A percentile compares a stretch with the other conserved stretches of the same genome.
Evolutionary conservation across 2,329 filamentous ascomycete species (phyloP).

Genomic region (Trichoderma breve): DNA sequence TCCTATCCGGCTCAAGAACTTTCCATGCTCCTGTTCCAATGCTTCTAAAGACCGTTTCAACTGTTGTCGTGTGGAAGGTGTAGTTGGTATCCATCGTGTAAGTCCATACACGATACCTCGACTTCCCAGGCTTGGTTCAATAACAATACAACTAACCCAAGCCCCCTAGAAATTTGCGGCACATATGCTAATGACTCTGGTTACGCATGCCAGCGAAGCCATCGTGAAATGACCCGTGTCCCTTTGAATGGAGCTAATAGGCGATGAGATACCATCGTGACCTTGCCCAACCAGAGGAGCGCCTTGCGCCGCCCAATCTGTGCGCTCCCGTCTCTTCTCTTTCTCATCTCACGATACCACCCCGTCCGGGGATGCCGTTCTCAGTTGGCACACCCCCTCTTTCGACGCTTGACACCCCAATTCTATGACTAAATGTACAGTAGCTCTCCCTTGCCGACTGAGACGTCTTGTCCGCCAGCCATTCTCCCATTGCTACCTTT

Average conservation of each 20-base stretch:
- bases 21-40: not conserved
- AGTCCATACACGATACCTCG: not conserved
- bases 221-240: slow-evolving; percentile 20
- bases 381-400: slow-evolving; percentile 9
- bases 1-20: not conserved
- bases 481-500: slow-evolving; percentile 6
- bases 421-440: slow-evolving; percentile 25
- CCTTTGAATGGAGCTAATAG: slow-evolving; percentile 9
- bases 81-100: not conserved
- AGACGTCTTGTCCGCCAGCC: slow-evolving; percentile 25
- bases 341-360: not conserved
- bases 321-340: not conserved
- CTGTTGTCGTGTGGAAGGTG: not conserved
- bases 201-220: slow-evolving; percentile 19
- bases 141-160: not conserved
- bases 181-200: slow-evolving; percentile 20
- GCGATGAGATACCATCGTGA: slow-evolving; percentile 19
- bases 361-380: not conserved
- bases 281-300: not conserved
- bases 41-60: not conserved
- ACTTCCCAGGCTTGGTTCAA: not conserved
- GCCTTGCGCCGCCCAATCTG: not conserved
- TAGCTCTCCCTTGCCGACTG: slow-evolving; percentile 30
- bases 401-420: slow-evolving; percentile 2
- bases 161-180: slow-evolving; percentile 6